Percentiles rank a stretch among this genome's conserved stretches.
phyloP scores from a whole-genome alignment of 352 stramenopile genomes.

The Pythium aristosporum region DNA sequence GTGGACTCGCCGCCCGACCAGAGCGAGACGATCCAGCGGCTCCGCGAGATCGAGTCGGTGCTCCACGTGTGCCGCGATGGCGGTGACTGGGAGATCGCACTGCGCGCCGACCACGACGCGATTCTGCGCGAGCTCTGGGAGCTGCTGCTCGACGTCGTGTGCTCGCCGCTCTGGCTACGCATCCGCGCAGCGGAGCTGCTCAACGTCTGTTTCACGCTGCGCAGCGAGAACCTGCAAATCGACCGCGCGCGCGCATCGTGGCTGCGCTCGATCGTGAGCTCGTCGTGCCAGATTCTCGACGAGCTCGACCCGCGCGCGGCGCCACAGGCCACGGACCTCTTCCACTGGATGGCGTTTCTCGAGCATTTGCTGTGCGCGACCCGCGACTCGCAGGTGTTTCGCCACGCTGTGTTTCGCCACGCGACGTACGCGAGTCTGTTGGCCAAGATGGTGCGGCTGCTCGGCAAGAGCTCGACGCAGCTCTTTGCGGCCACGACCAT shows the following conservation, averaged over 20 bases:
- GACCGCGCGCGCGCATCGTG: conserved; percentile 34
- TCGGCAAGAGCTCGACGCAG: conserved; percentile 55
- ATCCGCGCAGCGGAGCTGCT: conserved; percentile 62
- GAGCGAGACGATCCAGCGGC: conserved; percentile 44
- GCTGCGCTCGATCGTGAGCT: conserved; percentile 69
- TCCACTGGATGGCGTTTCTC: conserved; percentile 66
- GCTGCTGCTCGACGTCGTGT: conserved; percentile 68
- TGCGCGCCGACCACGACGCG: conserved; percentile 23
- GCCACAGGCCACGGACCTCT: conserved; percentile 46
- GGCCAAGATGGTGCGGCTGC: conserved; percentile 57
- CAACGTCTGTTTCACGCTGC: conserved; percentile 40
- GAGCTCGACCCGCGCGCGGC: conserved; percentile 45
- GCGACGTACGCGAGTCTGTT: conserved; percentile 65
- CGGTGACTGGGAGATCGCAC: conserved; percentile 19
- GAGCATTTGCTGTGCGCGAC: conserved; percentile 49
- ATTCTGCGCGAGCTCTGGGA: conserved; percentile 53
- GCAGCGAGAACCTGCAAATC: conserved; percentile 27
- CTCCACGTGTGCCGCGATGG: conserved; percentile 26
- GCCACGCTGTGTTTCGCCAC: conserved; percentile 35
- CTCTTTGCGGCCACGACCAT: conserved; percentile 65
- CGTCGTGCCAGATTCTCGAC: conserved; percentile 63
- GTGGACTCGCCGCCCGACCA: conserved; percentile 58
- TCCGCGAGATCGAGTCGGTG: conserved; percentile 44
- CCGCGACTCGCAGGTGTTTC: conserved; percentile 29
- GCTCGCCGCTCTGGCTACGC: conserved; percentile 60